phyloP scores from a whole-genome alignment of 352 stramenopile species.

The Phytophthora pluvialis region DNA sequence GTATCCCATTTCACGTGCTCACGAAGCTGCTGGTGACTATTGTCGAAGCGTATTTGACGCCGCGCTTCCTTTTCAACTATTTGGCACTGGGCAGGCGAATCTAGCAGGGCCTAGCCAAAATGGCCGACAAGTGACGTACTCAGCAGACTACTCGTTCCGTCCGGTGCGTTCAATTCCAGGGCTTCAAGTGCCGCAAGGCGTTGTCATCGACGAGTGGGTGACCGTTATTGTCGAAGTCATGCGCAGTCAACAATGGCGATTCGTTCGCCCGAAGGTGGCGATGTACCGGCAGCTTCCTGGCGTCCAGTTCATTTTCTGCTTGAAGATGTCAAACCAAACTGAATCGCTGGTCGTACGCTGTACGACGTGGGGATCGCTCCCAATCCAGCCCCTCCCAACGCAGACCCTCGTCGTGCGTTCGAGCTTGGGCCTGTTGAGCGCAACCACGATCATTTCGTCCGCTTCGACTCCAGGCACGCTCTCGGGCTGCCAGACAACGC shows the following conservation, averaged over 20 bases:
- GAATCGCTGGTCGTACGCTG: background rate
- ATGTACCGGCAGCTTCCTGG: background rate
- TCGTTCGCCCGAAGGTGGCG: too few relatives aligned
- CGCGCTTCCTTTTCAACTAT: background rate
- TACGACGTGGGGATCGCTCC: background rate
- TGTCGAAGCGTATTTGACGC: background rate
- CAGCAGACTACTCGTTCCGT: background rate
- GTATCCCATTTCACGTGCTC: background rate
- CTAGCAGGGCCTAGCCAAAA: too few relatives aligned
- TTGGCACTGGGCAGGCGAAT: background rate
- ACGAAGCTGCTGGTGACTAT: background rate
- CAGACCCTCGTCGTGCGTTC: background rate
- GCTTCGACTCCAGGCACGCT: background rate
- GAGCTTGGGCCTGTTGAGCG: background rate
- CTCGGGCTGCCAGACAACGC: background rate
- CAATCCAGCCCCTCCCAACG: background rate
- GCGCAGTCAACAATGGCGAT: too few relatives aligned
- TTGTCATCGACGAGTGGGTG: background rate
- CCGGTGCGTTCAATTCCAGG: background rate
- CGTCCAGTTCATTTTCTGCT: background rate
- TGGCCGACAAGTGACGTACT: background rate
- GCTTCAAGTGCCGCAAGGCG: background rate
- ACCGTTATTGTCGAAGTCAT: too few relatives aligned
- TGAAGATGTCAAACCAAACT: background rate
- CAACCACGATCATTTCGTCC: background rate